These are phyloP conservation scores for Colletotrichum echinochloae DNA, from an alignment of 2,329 filamentous ascomycete genomes.

Conservation along the genomic window DNA sequence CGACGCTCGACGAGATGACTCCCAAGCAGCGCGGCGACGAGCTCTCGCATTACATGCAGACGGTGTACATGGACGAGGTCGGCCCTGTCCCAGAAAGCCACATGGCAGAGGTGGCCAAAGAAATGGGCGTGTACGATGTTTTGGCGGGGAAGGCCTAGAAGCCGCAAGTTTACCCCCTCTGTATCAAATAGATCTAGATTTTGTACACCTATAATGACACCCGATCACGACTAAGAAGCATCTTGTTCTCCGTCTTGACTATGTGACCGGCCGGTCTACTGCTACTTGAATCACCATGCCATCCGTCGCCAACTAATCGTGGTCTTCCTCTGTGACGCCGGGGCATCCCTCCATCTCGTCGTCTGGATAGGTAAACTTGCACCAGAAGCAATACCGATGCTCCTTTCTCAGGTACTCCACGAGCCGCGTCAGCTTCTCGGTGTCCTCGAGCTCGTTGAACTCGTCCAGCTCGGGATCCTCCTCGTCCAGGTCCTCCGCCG, in stretches of 20 bases:
- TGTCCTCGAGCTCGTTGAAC: slow-evolving; percentile 77
- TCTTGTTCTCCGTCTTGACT: neutral
- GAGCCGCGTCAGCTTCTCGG: slow-evolving; percentile 74
- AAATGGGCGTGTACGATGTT: slow-evolving; percentile 58
- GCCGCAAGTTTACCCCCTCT: slow-evolving; percentile 14
- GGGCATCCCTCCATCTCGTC: slow-evolving; percentile 87
- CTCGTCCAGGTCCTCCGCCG: slow-evolving; percentile 78
- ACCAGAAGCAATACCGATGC: slow-evolving; percentile 95
- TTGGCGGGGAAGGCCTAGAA: slow-evolving; percentile 18
- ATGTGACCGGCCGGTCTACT: neutral
- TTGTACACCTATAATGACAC: slow-evolving; percentile 34
- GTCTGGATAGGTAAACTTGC: slow-evolving; percentile 85
- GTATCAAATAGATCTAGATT: slow-evolving; percentile 24
- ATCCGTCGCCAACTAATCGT: slow-evolving; percentile 57
- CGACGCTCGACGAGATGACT: slow-evolving; percentile 52
- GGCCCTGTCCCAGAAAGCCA: slow-evolving; percentile 43
- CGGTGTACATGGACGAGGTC: slow-evolving; percentile 50
- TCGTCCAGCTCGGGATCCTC: slow-evolving; percentile 84
- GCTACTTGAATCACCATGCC: neutral
- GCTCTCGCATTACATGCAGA: slow-evolving; percentile 57
- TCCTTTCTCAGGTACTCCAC: slow-evolving; percentile 77
- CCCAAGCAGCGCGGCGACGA: slow-evolving; percentile 52
- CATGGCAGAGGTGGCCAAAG: slow-evolving; percentile 50
- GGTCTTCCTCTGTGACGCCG: slow-evolving; percentile 86
- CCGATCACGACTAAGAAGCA: slow-evolving; percentile 17